These are phyloP conservation scores for Penicillium psychrosexuale DNA, from an alignment of 2,329 filamentous ascomycete species.

Conservation along the genomic window DNA sequence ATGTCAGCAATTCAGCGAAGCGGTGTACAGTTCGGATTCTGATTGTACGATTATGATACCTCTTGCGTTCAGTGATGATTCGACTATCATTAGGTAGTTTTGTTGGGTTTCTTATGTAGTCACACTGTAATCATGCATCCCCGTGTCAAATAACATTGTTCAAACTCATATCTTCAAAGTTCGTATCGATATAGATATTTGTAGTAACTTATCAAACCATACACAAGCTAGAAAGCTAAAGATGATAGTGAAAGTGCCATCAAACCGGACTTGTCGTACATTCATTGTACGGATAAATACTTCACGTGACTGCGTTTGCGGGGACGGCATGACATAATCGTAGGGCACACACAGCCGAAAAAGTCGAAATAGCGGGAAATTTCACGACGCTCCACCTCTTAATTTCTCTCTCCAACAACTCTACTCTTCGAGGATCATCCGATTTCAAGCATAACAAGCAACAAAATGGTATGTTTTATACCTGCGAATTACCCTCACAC, in stretches of 20 bases:
- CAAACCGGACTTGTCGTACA: background rate
- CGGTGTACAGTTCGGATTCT: constrained; percentile 34
- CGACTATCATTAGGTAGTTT: constrained; percentile 14
- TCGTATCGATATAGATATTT: background rate
- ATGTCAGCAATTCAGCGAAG: constrained; percentile 20
- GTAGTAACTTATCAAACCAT: background rate
- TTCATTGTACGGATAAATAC: background rate
- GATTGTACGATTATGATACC: constrained; percentile 46
- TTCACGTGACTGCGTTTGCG: constrained; percentile 5
- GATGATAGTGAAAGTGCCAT: background rate
- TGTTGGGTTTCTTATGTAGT: background rate
- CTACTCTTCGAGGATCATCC: constrained; percentile 55
- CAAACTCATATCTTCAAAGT: background rate
- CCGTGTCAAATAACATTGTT: background rate
- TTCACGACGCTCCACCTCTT: constrained; percentile 17
- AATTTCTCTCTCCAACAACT: constrained; percentile 25
- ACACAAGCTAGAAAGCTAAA: background rate
- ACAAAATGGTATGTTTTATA: constrained; percentile 47
- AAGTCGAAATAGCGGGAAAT: constrained; percentile 25
- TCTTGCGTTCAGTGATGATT: constrained; percentile 33
- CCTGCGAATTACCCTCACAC: background rate
- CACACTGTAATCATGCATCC: background rate
- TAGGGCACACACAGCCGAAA: constrained; percentile 37
- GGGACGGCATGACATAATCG: constrained; percentile 20
- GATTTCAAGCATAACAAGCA: constrained; percentile 41